Base-by-base conservation (phyloP, 805 yeast species). In the Ogataea philodendri region DNA sequence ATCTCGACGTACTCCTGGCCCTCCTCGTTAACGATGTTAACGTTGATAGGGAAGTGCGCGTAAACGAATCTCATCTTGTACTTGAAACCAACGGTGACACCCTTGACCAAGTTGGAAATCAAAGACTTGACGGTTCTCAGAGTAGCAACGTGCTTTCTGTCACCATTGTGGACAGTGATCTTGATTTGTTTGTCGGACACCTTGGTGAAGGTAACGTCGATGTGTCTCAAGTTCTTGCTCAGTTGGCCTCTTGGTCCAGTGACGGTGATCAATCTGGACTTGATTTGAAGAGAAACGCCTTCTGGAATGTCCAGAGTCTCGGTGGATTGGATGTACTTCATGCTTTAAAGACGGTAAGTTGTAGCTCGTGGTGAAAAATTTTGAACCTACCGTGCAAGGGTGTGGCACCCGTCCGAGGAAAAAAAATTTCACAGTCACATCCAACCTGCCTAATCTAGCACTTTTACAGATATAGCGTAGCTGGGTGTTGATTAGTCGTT, bases 21-120 rank as follows among this genome's bases (percentile, higher is more conserved):
- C 42, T 90, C 90, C 62, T 76, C 74, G 54, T 84, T 86, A 66
- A 84, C 67, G 56, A 88, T 70, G 78, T 89, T 90, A 57, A 93
- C 96, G 75, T 93, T 93, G 75, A 94, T 93, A 70, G 98, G 99
- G 96, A 93, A 93, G 86, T 93, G 98, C 82, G 98, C 99, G 69
- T 90, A 94, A 52, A 93, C 98, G 72, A 87, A 89, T 81, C 97
- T 88, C 97, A 93, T 84, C 85, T 93, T 93, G 93, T 93, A 93
- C 76, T 85, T 81, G 95, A 74, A 90, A 73, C 97, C 98, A 78
- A 81, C 81, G 69, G 98, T 93, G 67, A 93, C 98, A 84, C 99
- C 99, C 57, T 84, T 85, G 74, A 93, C 70, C 81, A 93, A 72
- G 85, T 93, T 93, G 66, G 86, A 66, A 62, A 93, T 78, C 67